A percentile compares a stretch with the other conserved stretches of the same genome.
Evolutionary conservation across 352 stramenopile genomes (phyloP).

Genomic region (Pythium insidiosum): DNA sequence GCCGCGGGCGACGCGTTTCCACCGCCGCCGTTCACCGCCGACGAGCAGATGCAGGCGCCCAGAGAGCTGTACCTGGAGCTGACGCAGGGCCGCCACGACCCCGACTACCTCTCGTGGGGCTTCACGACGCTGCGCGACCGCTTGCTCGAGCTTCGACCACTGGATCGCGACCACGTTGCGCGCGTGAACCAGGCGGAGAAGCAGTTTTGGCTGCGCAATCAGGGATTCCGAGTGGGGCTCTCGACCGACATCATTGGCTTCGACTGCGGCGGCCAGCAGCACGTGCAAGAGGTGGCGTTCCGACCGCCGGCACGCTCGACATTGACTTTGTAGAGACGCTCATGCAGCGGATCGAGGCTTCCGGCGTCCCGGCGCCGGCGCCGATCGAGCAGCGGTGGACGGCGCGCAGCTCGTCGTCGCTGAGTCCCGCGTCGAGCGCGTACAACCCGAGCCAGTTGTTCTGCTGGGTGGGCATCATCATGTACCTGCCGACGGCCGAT

Average conservation of each 20-base stretch:
- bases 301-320: slow-evolving; percentile 76
- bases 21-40: slow-evolving; percentile 29
- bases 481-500: slow-evolving; percentile 89
- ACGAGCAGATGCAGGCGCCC: slow-evolving; percentile 70
- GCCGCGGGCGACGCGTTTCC: slow-evolving; percentile 39
- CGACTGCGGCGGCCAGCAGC: slow-evolving; percentile 98
- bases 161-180: slow-evolving; percentile 89
- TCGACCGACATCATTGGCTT: slow-evolving; percentile 97
- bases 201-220: slow-evolving; percentile 92
- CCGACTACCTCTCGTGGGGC: slow-evolving; percentile 61
- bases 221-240: slow-evolving; percentile 88
- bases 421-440: slow-evolving; percentile 90
- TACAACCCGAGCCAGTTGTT: slow-evolving; percentile 61
- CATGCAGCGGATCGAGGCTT: slow-evolving; percentile 87
- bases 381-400: slow-evolving; percentile 99
- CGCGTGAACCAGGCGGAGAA: slow-evolving; percentile 93
- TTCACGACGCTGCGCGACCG: slow-evolving; percentile 83
- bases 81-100: slow-evolving; percentile 36
- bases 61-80: slow-evolving; percentile 77
- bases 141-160: slow-evolving; percentile 73
- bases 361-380: slow-evolving; percentile 89
- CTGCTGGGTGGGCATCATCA: slow-evolving; percentile 98
- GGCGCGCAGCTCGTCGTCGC: slow-evolving; percentile 78
- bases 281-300: slow-evolving; percentile 97
- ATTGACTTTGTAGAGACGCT: slow-evolving; percentile 93